Evolutionary conservation across 2,329 filamentous ascomycete genomes (phyloP), one percentile per base, ranked within the genome.

Genomic region (Ceratocystis ficicola): DNA sequence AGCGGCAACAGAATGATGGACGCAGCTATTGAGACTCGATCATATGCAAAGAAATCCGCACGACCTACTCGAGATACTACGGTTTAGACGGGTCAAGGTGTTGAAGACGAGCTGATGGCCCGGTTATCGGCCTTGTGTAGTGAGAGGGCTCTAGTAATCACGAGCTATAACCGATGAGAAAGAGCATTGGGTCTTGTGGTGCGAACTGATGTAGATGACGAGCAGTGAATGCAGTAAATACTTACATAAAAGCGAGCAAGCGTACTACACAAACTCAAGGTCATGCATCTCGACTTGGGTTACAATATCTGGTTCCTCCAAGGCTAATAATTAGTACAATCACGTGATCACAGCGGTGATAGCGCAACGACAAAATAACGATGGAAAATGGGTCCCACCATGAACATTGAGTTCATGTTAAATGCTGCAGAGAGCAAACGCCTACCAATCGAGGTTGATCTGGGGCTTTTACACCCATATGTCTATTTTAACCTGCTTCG

Each of bases 1-100:
- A 95, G 85, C 76, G 94, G 95, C 32, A 89, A 93, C 74, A 85
- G 82, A 72, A 89, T 96, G 77, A 92, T 99, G 81, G 88, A 90
- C 62, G 85, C 87, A 60, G 90, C 88, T 66, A 86, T 93, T 71
- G 90, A 94, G 78, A 87, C 81, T 72, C 80, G 78, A 60, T 83
- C 81, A 30, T 88, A 86, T 74, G 80, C 79, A 52, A 80, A 75
- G 70, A 77, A 79, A 20, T 5, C 50, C 12, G 0, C 50, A 8
- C 20, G 46, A 22, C 22, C 52, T 15, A 8, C 52, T 20, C 63
- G 63, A 60, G 32, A 48, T 22, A 61, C 55, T 25, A n/a, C 55
- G n/a, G 25, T 61, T 41, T 22, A 65, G 20, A 55, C 46, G 20
- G 30, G 46, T 20, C 8, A 61, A 15, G 36, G 10, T 12, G 36